Evolutionary conservation across 768 basidiomycete genomes (phyloP).

Genomic region (Mycena leptocephala): DNA sequence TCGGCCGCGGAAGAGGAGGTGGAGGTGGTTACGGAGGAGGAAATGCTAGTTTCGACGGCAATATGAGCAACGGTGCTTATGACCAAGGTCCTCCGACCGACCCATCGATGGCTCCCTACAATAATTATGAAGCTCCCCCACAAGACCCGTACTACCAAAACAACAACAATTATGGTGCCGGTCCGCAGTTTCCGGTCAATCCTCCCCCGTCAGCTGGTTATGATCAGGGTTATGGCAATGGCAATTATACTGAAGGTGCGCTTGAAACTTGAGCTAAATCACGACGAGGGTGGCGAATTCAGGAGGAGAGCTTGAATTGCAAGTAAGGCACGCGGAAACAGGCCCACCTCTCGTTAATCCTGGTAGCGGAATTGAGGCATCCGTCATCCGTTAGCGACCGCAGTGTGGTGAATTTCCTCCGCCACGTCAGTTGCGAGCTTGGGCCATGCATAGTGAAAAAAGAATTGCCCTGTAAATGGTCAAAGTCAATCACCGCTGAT

Average conservation of each 20-base stretch:
- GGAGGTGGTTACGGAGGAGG: conserved; percentile 61
- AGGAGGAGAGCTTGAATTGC: conserved; percentile 52
- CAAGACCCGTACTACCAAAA: conserved; percentile 83
- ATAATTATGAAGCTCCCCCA: conserved; percentile 75
- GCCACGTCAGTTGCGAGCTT: conserved; percentile 46
- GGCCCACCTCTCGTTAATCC: conserved; percentile 50
- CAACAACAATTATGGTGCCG: conserved; percentile 71
- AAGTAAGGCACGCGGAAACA: conserved; percentile 68
- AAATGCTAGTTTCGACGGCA: conserved; percentile 63
- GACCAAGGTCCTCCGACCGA: conserved; percentile 77
- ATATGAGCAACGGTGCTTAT: conserved; percentile 71
- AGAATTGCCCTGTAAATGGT: conserved; percentile 42
- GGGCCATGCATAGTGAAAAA: conserved; percentile 35
- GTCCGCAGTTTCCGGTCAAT: conserved; percentile 65
- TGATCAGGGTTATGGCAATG: conserved; percentile 73
- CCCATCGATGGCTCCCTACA: conserved; percentile 75
- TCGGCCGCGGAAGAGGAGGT: conserved; percentile 67
- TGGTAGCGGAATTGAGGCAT: conserved; percentile 49
- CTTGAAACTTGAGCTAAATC: conserved; percentile 80
- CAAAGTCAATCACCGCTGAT: conserved; percentile 38
- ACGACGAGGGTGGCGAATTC: conserved; percentile 50
- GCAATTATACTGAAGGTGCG: conserved; percentile 86
- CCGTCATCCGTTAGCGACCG: conserved; percentile 49
- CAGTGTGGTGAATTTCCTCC: conserved; percentile 56
- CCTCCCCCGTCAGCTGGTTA: conserved; percentile 65